These are phyloP conservation scores for Royoungia palumana DNA, from an alignment of 768 basidiomycete species.

Conservation along the genomic window DNA sequence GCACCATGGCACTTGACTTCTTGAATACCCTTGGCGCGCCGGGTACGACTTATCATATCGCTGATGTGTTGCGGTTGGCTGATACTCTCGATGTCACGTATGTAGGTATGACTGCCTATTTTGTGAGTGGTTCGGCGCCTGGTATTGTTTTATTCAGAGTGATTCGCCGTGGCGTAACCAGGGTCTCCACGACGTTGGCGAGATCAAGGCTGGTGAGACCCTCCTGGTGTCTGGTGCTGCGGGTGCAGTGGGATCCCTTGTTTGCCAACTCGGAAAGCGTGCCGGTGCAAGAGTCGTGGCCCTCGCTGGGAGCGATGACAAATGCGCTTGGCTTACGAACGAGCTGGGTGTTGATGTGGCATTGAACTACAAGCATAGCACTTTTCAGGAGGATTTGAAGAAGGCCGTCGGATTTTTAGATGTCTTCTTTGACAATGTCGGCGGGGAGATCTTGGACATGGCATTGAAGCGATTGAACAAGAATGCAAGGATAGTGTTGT, in stretches of 20 bases:
- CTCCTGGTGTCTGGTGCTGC: conserved; percentile 90
- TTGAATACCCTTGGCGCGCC: conserved; percentile 74
- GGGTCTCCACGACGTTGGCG: conserved; percentile 80
- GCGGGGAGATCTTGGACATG: conserved; percentile 78
- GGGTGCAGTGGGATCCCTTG: conserved; percentile 82
- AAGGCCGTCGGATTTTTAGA: conserved; percentile 70
- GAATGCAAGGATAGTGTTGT: conserved; percentile 73
- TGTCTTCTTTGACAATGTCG: conserved; percentile 83
- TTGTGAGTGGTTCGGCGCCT: conserved; percentile 45
- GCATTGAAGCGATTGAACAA: conserved; percentile 71
- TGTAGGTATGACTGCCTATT: conserved; percentile 84
- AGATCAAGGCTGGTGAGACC: conserved; percentile 80
- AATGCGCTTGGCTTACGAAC: conserved; percentile 80
- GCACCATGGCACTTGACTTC: conserved; percentile 69
- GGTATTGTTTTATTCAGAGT: not conserved
- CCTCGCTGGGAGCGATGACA: conserved; percentile 81
- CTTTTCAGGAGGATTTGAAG: conserved; percentile 72
- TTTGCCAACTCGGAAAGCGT: conserved; percentile 80
- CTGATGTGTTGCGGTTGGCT: not conserved
- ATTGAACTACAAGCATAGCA: conserved; percentile 82
- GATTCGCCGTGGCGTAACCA: conserved; percentile 26
- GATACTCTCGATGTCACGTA: not conserved
- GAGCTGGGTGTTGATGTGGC: conserved; percentile 82
- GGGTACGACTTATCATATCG: conserved; percentile 42
- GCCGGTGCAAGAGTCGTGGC: conserved; percentile 80